Evolutionary conservation across 176 grass and related monocot species (phyloP).

Genomic region (Zoysia japonica): DNA sequence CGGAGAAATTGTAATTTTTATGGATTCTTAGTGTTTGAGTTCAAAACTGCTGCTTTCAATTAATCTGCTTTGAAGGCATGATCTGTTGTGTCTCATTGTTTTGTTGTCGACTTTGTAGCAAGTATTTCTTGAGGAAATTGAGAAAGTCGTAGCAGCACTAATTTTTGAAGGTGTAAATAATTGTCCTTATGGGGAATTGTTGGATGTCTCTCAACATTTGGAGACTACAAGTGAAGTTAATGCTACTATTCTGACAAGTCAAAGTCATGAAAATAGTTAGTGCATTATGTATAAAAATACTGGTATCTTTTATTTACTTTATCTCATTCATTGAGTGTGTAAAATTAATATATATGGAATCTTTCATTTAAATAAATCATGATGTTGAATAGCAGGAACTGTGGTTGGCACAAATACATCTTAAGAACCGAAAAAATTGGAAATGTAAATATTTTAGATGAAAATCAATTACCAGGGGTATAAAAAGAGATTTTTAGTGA

Average conservation of each 20-base stretch:
- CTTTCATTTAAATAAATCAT: neutral
- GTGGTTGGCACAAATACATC: neutral
- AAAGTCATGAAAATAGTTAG: slow-evolving; percentile 98
- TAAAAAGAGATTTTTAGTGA: no score
- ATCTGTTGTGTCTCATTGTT: neutral
- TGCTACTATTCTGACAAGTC: slow-evolving; percentile 93
- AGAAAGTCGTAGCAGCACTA: slow-evolving; percentile 83
- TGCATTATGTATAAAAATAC: slow-evolving; percentile 8
- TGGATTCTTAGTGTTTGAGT: slow-evolving; percentile 3
- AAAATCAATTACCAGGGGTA: no score
- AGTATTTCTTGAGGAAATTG: slow-evolving; percentile 90
- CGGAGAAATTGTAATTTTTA: slow-evolving; percentile 81
- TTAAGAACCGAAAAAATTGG: slow-evolving; percentile 12
- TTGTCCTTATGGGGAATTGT: slow-evolving; percentile 82
- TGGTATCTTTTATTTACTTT: neutral
- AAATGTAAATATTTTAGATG: neutral
- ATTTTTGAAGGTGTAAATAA: slow-evolving; percentile 94
- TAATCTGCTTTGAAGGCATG: slow-evolving; percentile 7
- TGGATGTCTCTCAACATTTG: slow-evolving; percentile 89
- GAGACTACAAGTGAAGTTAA: slow-evolving; percentile 96
- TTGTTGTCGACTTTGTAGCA: slow-evolving; percentile 50
- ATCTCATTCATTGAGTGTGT: neutral
- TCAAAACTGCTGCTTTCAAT: neutral
- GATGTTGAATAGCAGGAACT: slow-evolving; percentile 5
- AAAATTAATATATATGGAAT: neutral